phyloP scores from a whole-genome alignment of 129 eudicot genomes.

The Calendula officinalis region DNA sequence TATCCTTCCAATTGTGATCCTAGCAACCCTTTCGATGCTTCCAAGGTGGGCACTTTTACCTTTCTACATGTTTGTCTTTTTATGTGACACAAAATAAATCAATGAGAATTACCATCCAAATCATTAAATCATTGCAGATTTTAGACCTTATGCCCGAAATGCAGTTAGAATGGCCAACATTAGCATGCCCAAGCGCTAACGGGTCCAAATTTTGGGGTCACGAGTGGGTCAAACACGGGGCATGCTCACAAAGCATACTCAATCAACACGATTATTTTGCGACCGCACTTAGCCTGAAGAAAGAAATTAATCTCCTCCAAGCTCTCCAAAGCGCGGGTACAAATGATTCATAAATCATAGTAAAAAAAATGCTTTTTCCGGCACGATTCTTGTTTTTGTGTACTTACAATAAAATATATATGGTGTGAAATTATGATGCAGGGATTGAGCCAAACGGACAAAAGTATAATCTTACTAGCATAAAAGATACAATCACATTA shows the following conservation, averaged over 20 bases:
- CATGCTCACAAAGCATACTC: slow-evolving; percentile 57
- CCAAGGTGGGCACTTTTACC: slow-evolving; percentile 35
- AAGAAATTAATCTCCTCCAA: slow-evolving; percentile 48
- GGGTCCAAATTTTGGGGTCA: slow-evolving; percentile 67
- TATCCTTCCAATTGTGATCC: slow-evolving; percentile 66
- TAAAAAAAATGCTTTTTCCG: neutral
- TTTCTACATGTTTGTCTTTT: neutral
- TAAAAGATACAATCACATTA: slow-evolving; percentile 45
- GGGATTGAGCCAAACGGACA: slow-evolving; percentile 58
- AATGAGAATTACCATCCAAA: neutral
- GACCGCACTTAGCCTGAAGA: slow-evolving; percentile 51
- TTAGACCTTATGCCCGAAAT: slow-evolving; percentile 44
- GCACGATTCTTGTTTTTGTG: neutral
- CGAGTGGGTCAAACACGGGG: slow-evolving; percentile 87
- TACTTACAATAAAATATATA: neutral
- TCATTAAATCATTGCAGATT: slow-evolving; percentile 26
- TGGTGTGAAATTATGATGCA: slow-evolving; percentile 12
- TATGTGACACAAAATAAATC: neutral
- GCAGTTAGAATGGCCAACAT: slow-evolving; percentile 64
- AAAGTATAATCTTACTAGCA: slow-evolving; percentile 34
- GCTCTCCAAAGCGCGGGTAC: slow-evolving; percentile 48
- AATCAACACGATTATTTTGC: slow-evolving; percentile 55
- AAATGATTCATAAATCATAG: neutral
- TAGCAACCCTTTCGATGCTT: slow-evolving; percentile 45
- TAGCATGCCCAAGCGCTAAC: slow-evolving; percentile 57